These are phyloP conservation scores for Leccinum imitatum DNA, from an alignment of 768 basidiomycete genomes.

Conservation along the genomic window DNA sequence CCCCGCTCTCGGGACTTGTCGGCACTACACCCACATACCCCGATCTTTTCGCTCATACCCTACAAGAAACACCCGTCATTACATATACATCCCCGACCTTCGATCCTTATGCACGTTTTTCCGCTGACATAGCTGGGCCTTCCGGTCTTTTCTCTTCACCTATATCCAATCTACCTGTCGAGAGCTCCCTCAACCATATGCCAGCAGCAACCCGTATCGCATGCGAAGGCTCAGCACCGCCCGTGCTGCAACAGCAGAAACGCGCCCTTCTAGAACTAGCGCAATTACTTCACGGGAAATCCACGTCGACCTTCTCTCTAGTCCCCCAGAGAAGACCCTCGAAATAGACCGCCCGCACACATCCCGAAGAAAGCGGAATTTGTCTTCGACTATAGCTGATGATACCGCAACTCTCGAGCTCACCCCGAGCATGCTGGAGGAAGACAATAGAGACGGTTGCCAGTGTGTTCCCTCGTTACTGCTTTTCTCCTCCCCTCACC, in stretches of 20 bases:
- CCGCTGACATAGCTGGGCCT: slow-evolving; percentile 37
- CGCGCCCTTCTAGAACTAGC: slow-evolving; percentile 36
- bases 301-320: slow-evolving; percentile 37
- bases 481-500: slow-evolving; percentile 5
- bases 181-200: slow-evolving; percentile 45
- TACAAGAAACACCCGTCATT: slow-evolving; percentile 25
- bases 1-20: slow-evolving; percentile 26
- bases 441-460: slow-evolving; percentile 47
- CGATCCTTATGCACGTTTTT: slow-evolving; percentile 46
- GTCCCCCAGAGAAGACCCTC: slow-evolving; percentile 30
- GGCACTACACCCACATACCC: slow-evolving; percentile 22
- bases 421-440: slow-evolving; percentile 39
- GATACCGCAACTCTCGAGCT: slow-evolving; percentile 36
- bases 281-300: slow-evolving; percentile 41
- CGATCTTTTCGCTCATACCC: slow-evolving; percentile 21
- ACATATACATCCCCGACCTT: slow-evolving; percentile 50
- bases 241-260: slow-evolving; percentile 30
- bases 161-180: slow-evolving; percentile 37
- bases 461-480: slow-evolving; percentile 41
- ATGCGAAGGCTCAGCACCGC: slow-evolving; percentile 36
- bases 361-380: slow-evolving; percentile 26
- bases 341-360: slow-evolving; percentile 22
- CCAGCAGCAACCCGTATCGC: slow-evolving; percentile 37
- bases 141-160: slow-evolving; percentile 34
- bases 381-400: slow-evolving; percentile 31